These are phyloP conservation scores for Hippophae tibetana DNA, from an alignment of 306 rosid genomes.

Conservation along the genomic window DNA sequence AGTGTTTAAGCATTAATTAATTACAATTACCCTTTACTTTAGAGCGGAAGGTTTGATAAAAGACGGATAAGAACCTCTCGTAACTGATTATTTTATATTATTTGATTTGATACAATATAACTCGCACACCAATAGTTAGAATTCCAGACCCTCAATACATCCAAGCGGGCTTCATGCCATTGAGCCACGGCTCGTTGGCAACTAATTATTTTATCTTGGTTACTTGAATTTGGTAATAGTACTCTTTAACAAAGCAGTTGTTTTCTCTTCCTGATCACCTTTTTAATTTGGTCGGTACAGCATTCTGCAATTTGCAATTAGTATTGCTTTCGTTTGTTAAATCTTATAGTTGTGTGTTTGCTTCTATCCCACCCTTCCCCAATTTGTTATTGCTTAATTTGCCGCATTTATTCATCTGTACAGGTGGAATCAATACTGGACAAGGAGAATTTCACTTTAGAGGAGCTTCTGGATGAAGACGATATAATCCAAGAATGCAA, in stretches of 20 bases:
- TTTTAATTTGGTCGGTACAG: too few relatives aligned
- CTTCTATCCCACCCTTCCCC: not conserved
- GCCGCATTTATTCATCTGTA: conserved; percentile 7
- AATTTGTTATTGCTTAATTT: not conserved
- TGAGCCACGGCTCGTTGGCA: too few relatives aligned
- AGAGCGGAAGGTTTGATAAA: not conserved
- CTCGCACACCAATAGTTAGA: too few relatives aligned
- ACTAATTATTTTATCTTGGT: not conserved
- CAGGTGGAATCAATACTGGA: not conserved
- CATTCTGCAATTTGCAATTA: too few relatives aligned
- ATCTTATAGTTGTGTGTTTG: conserved; percentile 1
- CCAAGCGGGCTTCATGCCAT: too few relatives aligned
- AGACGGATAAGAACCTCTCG: not conserved
- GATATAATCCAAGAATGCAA: conserved; percentile 99
- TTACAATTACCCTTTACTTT: not conserved
- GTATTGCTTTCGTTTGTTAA: conserved; percentile 5
- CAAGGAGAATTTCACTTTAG: conserved; percentile 28
- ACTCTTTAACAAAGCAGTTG: too few relatives aligned
- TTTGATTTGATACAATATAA: too few relatives aligned
- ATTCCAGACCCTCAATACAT: too few relatives aligned
- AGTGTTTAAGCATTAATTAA: not conserved
- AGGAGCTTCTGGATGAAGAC: conserved; percentile 97
- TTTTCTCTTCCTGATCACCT: too few relatives aligned
- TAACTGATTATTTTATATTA: not conserved
- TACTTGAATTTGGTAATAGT: conserved; percentile 3